Evolutionary conservation across 495 filamentous ascomycete genomes (phyloP), one percentile per base, ranked within the genome.

Genomic region (Annulohypoxylon nitens): DNA sequence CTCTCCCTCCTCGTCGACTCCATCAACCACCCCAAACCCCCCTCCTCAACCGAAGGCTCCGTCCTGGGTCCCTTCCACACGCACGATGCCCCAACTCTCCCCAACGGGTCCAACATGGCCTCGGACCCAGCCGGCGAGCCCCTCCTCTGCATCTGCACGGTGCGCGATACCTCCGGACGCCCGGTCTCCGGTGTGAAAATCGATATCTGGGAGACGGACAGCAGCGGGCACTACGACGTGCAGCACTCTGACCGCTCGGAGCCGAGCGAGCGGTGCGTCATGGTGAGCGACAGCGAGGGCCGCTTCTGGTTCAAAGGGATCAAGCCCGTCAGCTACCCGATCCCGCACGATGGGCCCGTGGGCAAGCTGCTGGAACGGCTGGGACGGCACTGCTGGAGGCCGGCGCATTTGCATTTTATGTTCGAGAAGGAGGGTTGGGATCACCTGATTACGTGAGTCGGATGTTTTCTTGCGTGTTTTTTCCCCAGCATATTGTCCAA

Each of bases 141-240:
- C 0, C 88, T 93, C 71, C 88, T 97, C 10, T 90, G 93, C 12
- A 76, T 94, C 14, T 95, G 94, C 82, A 92, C 87, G 0, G 82
- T 98, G 63, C 87, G 85, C 54, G 93, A 97, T 80, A 88, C 86
- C 0, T 34, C 77, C 5, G 94, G 93, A 0, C 83, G 82, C 10
- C 93, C 95, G 0, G 83, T 97, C 25, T 65, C 83, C 11, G 89
- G 83, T 55, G 93, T 91, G 2, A 93, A 91, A 78, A 88, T 97
- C 71, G 93, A 97, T 79, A 93, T 97, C 76, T 98, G 95, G 95
- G 95, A 97, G 82, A 95, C 94, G 16, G 94, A 98, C 75, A 90
- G 88, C 59, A 89, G 89, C 26, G 95, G 95, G 10, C 90, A 91
- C 73, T 98, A 98, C 78, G 95, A 98, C 80, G 93, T 97, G 64